These are phyloP conservation scores for Penicillium sp. DNA, from an alignment of 2,329 filamentous ascomycete genomes.

Conservation along the genomic window DNA sequence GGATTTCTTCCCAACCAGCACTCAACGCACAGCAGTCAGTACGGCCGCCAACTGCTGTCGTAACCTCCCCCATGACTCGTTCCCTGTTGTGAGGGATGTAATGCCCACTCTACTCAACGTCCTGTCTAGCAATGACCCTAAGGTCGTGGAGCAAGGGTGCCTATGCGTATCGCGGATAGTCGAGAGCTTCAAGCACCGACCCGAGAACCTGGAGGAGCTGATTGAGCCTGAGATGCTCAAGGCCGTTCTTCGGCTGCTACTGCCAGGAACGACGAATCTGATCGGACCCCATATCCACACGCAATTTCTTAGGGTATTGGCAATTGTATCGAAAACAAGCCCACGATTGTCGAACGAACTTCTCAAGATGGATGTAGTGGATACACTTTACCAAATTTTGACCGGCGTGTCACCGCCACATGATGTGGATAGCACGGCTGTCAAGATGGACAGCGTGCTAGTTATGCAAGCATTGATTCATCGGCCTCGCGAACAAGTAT, in stretches of 20 bases:
- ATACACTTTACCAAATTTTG: conserved; percentile 94
- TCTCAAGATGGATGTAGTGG: conserved; percentile 94
- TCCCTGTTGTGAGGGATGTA: conserved; percentile 84
- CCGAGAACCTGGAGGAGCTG: conserved; percentile 84
- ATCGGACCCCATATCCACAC: conserved; percentile 95
- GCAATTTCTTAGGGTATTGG: conserved; percentile 86
- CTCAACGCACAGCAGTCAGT: conserved; percentile 92
- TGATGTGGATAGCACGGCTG: conserved; percentile 53
- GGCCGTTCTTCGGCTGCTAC: conserved; percentile 78
- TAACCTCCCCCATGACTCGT: conserved; percentile 92
- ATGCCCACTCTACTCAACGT: conserved; percentile 95
- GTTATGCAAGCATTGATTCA: conserved; percentile 99
- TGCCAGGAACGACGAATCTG: conserved; percentile 92
- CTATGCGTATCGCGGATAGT: conserved; percentile 93
- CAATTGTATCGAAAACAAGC: conserved; percentile 85
- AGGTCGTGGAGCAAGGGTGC: conserved; percentile 94
- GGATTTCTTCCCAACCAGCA: conserved; percentile 96
- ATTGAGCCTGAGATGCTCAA: conserved; percentile 83
- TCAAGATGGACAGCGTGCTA: conserved; percentile 88
- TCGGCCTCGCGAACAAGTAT: conserved; percentile 89
- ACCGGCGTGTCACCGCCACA: conserved; percentile 90
- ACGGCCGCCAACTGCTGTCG: conserved; percentile 98
- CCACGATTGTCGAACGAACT: conserved; percentile 83
- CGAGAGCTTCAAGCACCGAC: conserved; percentile 90
- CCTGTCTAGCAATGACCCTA: conserved; percentile 85